These are phyloP conservation scores for Rosa lucieae DNA, from an alignment of 306 rosid species.

Conservation along the genomic window DNA sequence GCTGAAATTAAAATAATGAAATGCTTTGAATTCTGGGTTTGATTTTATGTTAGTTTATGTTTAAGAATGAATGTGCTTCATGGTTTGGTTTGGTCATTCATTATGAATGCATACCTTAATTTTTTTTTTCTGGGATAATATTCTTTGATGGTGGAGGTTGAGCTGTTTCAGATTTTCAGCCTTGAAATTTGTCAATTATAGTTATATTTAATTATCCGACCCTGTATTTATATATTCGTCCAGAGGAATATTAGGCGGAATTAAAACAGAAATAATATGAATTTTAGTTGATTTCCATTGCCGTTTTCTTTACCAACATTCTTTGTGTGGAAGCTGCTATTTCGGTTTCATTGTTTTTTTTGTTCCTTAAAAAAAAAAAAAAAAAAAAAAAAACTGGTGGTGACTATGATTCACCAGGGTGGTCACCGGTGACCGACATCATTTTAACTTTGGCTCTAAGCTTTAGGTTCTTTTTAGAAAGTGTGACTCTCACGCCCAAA, in stretches of 20 bases:
- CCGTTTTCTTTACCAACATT: constrained; percentile 49
- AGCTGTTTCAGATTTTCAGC: constrained; percentile 33
- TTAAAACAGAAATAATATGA: not conserved
- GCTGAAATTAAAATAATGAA: not conserved
- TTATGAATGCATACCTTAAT: not conserved
- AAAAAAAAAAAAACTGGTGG: not conserved
- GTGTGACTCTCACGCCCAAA: not conserved
- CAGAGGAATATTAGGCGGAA: not conserved
- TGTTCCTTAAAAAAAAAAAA: not conserved
- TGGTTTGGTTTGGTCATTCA: not conserved
- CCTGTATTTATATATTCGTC: not conserved
- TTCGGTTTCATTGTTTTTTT: not conserved
- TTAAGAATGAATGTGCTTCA: not conserved
- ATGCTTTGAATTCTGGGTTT: not conserved
- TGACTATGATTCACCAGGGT: constrained; percentile 23
- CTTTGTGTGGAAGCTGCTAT: constrained; percentile 16
- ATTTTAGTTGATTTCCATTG: not conserved
- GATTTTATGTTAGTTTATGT: not conserved
- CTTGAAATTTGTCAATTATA: constrained; percentile 18
- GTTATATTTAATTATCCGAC: constrained; percentile 14
- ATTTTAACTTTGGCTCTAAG: constrained; percentile 12
- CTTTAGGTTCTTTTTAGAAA: constrained; percentile 25
- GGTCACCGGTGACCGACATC: constrained; percentile 33
- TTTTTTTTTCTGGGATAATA: not conserved
- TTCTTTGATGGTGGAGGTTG: constrained; percentile 11